Evolutionary conservation across 345 rosid species (phyloP).

Genomic region (Linum lewisii): DNA sequence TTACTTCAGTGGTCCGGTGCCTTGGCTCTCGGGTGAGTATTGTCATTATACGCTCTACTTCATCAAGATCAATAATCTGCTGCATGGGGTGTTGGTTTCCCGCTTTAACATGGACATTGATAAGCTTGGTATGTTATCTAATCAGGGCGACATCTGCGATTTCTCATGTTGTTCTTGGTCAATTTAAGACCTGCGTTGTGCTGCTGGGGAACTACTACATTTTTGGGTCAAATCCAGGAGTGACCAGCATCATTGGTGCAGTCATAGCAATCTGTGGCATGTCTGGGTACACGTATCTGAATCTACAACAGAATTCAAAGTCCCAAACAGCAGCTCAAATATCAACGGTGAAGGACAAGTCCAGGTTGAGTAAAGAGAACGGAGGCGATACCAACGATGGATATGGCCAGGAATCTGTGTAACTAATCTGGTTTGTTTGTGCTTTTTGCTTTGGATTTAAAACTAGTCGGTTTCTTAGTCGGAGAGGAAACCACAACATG

Average conservation of each 20-base stretch:
- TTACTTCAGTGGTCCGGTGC: slow-evolving; percentile 99
- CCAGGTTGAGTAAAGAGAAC: slow-evolving; percentile 40
- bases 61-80: not conserved
- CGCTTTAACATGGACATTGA: no score
- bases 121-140: not conserved
- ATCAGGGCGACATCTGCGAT: slow-evolving; percentile 66
- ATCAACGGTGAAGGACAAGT: slow-evolving; percentile 25
- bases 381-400: slow-evolving; percentile 24
- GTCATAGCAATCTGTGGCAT: slow-evolving; percentile 57
- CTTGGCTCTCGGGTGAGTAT: slow-evolving; percentile 86
- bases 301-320: slow-evolving; percentile 23
- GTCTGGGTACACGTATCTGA: slow-evolving; percentile 54
- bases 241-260: slow-evolving; percentile 50
- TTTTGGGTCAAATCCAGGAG: slow-evolving; percentile 57
- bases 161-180: slow-evolving; percentile 69
- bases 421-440: not conserved
- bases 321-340: slow-evolving; percentile 25
- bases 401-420: slow-evolving; percentile 21
- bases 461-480: no score
- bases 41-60: not conserved
- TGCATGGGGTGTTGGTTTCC: not conserved
- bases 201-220: slow-evolving; percentile 56
- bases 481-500: no score
- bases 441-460: no score
- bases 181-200: slow-evolving; percentile 65